These are phyloP conservation scores for Lentinula detonsa DNA, from an alignment of 768 basidiomycete genomes.

Conservation along the genomic window DNA sequence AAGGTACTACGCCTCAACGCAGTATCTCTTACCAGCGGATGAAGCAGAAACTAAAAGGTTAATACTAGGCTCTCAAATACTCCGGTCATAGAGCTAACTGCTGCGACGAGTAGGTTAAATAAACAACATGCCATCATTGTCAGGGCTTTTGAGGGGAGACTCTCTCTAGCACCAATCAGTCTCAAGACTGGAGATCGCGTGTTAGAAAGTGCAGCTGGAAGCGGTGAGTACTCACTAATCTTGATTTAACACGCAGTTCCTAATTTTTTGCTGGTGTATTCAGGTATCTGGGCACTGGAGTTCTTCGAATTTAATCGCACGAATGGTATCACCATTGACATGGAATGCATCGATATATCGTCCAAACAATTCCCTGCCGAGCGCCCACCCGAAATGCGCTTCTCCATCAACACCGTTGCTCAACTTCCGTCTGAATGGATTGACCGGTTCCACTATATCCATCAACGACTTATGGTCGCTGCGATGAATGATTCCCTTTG, in stretches of 20 bases:
- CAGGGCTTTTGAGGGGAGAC: neutral
- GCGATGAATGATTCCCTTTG: neutral
- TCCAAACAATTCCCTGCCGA: neutral
- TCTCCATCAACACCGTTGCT: neutral
- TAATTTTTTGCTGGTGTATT: neutral
- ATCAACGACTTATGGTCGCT: neutral
- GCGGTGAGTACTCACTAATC: neutral
- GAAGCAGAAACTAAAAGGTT: neutral
- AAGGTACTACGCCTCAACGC: neutral
- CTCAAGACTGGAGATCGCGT: neutral
- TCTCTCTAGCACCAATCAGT: neutral
- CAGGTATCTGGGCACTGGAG: neutral
- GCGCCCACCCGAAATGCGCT: neutral
- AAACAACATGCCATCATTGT: neutral
- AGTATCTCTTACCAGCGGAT: neutral
- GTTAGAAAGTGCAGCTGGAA: neutral
- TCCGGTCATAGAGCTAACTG: neutral
- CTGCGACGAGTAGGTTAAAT: neutral
- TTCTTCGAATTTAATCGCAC: neutral
- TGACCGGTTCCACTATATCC: neutral
- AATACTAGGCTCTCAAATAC: no score
- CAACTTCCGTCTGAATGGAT: neutral
- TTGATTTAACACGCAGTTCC: neutral
- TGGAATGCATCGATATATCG: constrained; percentile 1
- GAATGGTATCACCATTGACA: neutral